These are phyloP conservation scores for Cyclostephanos invisitatus DNA, from an alignment of 108 stramenopile genomes.

Conservation along the genomic window DNA sequence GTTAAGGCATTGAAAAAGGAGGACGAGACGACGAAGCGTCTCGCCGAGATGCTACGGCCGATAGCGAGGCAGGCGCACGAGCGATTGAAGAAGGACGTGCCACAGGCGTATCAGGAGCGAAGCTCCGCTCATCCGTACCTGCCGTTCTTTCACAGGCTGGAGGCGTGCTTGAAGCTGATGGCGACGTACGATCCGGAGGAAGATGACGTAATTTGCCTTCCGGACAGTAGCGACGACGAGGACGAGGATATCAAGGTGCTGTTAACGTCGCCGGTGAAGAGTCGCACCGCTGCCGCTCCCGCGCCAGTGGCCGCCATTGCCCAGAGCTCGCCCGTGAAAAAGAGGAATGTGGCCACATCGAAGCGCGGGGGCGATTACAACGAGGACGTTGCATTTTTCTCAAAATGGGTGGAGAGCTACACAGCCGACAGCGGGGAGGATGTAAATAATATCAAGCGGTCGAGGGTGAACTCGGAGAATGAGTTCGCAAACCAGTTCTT, in stretches of 20 bases:
- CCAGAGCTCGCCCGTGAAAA: constrained; percentile 8
- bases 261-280: constrained; percentile 2
- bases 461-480: constrained; percentile 6
- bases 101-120: constrained; percentile 81
- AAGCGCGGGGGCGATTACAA: not conserved
- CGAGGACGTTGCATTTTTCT: not conserved
- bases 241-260: constrained; percentile 37
- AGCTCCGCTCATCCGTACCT: constrained; percentile 88
- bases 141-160: constrained; percentile 87
- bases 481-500: not conserved
- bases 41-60: constrained; percentile 69
- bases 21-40: constrained; percentile 51
- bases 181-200: constrained; percentile 86
- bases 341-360: not conserved
- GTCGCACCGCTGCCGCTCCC: not conserved
- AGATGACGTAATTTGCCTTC: constrained; percentile 84
- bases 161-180: constrained; percentile 75
- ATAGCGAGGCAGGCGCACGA: constrained; percentile 64
- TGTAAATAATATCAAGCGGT: not conserved
- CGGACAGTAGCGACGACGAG: constrained; percentile 60
- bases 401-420: not conserved
- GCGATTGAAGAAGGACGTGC: constrained; percentile 76
- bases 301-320: not conserved
- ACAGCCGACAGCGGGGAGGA: not conserved
- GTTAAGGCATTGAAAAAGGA: constrained; percentile 63